Conservation (phyloP, 805 yeast genomes). For the Kodamaea fukazawae region DNA sequence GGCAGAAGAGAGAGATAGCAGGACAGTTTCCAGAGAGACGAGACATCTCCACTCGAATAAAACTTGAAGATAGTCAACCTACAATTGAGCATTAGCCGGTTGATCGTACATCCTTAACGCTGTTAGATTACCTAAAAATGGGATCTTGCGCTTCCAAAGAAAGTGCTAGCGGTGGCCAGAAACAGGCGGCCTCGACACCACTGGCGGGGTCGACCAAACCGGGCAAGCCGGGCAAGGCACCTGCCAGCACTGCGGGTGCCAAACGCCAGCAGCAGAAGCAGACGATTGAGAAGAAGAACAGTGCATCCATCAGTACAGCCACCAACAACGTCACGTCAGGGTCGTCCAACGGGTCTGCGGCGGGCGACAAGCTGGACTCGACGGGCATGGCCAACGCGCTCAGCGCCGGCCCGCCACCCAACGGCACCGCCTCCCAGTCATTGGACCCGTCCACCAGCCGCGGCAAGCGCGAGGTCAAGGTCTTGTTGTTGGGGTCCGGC, state of each 20-base stretch:
- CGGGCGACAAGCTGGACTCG: not conserved
- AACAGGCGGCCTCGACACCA: conserved; percentile 1
- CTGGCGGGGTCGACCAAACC: conserved; percentile 2
- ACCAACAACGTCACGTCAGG: conserved; percentile 11
- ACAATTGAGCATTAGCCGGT: too few species aligned
- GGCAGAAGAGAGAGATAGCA: too few species aligned
- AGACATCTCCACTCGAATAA: too few species aligned
- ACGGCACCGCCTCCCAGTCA: not conserved
- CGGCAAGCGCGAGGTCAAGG: conserved; percentile 54
- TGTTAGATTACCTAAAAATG: conserved; percentile 5
- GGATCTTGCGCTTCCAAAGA: conserved; percentile 17
- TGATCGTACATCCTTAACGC: too few species aligned
- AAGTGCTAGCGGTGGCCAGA: too few species aligned
- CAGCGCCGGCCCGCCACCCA: conserved; percentile 2
- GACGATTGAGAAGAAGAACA: conserved; percentile 10
- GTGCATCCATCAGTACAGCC: conserved; percentile 5
- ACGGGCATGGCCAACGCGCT: conserved; percentile 2
- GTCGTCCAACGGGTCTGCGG: conserved; percentile 11
- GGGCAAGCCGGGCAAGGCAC: not conserved
- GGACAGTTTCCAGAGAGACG: too few species aligned
- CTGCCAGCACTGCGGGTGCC: too few species aligned
- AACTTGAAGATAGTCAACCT: too few species aligned
- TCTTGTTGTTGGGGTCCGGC: conserved; percentile 83
- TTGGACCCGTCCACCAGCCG: conserved; percentile 1
- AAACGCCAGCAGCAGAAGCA: conserved; percentile 17